A percentile compares a stretch with the other conserved stretches of the same genome.
Conservation (phyloP, 257 asterid genomes). For the Coffea canephora region DNA sequence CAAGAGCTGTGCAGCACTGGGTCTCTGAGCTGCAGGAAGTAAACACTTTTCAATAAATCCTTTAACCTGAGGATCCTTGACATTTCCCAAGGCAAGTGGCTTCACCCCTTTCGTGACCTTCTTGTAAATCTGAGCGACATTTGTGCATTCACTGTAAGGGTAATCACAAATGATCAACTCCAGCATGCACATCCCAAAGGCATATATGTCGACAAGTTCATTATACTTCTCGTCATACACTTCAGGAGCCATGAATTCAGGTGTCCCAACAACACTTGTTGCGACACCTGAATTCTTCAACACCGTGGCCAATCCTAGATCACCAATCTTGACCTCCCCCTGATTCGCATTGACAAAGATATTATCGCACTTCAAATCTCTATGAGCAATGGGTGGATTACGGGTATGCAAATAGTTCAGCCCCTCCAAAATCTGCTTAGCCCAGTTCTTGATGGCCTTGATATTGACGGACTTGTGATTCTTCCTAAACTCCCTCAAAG, state of each 20-base stretch:
- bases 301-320: conserved; percentile 35
- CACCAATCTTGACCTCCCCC: conserved; percentile 36
- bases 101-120: conserved; percentile 35
- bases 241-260: conserved; percentile 52
- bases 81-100: conserved; percentile 33
- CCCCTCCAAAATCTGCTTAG: conserved; percentile 27
- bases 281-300: conserved; percentile 16
- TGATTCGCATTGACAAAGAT: conserved; percentile 31
- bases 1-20: conserved; percentile 44
- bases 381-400: conserved; percentile 27
- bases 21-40: conserved; percentile 40
- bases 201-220: conserved; percentile 43
- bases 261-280: conserved; percentile 38
- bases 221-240: conserved; percentile 39
- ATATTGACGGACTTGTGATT: conserved; percentile 26
- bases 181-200: conserved; percentile 55
- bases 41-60: conserved; percentile 42
- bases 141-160: conserved; percentile 41
- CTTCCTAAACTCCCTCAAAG: conserved; percentile 26
- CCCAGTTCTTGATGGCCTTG: conserved; percentile 33
- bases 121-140: conserved; percentile 37
- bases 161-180: conserved; percentile 39
- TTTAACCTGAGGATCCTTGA: conserved; percentile 36
- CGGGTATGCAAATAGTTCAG: conserved; percentile 25
- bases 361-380: conserved; percentile 36